phyloP scores from a whole-genome alignment of 192 early-diverging fungal species.

The Coemansia sp. region DNA sequence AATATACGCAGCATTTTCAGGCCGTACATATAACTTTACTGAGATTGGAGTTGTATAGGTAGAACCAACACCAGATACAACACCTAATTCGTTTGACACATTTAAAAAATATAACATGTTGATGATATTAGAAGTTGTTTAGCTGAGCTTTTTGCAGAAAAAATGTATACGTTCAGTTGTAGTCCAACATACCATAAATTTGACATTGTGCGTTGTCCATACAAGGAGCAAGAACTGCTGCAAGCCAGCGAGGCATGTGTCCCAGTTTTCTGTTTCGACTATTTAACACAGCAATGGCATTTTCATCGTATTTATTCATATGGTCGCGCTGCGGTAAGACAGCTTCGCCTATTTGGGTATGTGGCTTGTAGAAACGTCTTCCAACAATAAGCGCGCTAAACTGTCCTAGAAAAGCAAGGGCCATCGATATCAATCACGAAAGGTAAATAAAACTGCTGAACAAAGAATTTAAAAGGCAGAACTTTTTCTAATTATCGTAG shows the following conservation, averaged over 20 bases:
- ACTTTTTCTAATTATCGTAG: too few species aligned
- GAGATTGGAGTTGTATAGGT: conserved; percentile 21
- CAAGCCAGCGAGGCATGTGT: conserved; percentile 43
- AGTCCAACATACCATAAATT: conserved; percentile 2
- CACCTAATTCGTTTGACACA: neutral
- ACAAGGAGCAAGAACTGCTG: conserved; percentile 38
- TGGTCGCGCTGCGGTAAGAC: conserved; percentile 19
- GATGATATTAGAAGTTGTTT: neutral
- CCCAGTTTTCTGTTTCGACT: conserved; percentile 15
- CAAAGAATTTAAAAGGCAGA: too few species aligned
- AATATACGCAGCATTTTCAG: neutral
- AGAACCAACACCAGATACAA: conserved; percentile 22
- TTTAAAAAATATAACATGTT: neutral
- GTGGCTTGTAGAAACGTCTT: conserved; percentile 24
- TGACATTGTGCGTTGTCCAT: conserved; percentile 23
- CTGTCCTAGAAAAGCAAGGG: conserved; percentile 3
- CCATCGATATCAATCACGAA: neutral
- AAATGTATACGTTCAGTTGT: neutral
- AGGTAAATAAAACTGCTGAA: too few species aligned
- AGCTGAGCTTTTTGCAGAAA: neutral
- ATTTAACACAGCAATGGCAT: conserved; percentile 28
- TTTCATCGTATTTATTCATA: conserved; percentile 25
- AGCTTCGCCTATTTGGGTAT: conserved; percentile 5
- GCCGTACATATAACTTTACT: conserved; percentile 14
- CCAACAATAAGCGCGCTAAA: conserved; percentile 40